Base-by-base conservation (phyloP, 1,284 basidiomycete genomes). In the Athelia psychrophila region DNA sequence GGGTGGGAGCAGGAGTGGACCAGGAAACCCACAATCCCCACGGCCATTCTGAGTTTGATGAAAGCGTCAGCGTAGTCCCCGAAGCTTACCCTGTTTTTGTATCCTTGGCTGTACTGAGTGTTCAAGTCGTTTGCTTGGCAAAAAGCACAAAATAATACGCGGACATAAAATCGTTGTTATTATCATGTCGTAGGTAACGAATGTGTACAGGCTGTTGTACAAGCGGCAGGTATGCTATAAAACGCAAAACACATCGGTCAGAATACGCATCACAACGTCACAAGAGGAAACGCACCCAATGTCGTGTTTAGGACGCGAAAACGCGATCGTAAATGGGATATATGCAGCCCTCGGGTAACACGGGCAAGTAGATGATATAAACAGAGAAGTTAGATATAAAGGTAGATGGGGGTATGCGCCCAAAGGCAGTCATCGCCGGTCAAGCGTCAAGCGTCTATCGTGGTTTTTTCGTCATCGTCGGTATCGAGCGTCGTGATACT, bases 1-100 rank as follows among this genome's bases (percentile, higher is more conserved):
- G 79, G 73, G 4, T 86, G 83, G 83, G 64, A 70, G 32, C 61
- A 61, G 24, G 79, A 80, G 60, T 85, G 82, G 83, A 61, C 70
- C 48, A 80, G 75, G 58, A 72, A 75, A 20, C 80, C 81, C 2
- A 62, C 48, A 10, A 58, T 82, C n/a, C 80, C 81, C 1, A 54
- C 64, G 38, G 75, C 75, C 50, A 74, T 81, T 51, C 57, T 59
- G 16, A 57, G 51, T 16, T 56, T 72, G 45, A 67, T 74, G 36
- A 48, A 50, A 22, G 38, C 38, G n/a, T 42, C 5, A 42, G 38
- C 27, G 13, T 30, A 30, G 13, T 30, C 27, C 27, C 5, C 13
- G 5, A 13, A 30, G 13, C 5, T 5, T 13, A 30, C 27, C 13
- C 13, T 30, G n/a, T n/a, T n/a, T n/a, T n/a, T n/a, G n/a, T n/a